Conservation (phyloP, 768 basidiomycete species). For the Russula olivacea region DNA sequence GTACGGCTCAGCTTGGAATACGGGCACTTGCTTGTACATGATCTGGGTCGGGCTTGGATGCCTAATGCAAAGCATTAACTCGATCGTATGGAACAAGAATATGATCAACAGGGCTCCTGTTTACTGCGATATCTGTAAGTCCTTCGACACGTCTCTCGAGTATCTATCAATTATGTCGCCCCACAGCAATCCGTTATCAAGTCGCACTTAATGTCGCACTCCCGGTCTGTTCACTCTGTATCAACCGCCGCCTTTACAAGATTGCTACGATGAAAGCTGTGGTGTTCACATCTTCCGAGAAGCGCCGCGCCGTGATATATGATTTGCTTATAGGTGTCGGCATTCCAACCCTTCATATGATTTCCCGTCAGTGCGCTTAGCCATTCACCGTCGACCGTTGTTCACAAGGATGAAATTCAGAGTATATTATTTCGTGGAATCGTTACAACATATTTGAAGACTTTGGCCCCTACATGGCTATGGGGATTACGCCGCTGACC, state of each 20-base stretch:
- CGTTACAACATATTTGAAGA: conserved; percentile 30
- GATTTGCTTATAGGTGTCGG: conserved; percentile 31
- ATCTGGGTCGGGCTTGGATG: conserved; percentile 55
- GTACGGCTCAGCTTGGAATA: conserved; percentile 49
- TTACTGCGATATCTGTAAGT: conserved; percentile 55
- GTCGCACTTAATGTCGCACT: conserved; percentile 35
- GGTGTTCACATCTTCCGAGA: conserved; percentile 25
- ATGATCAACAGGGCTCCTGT: conserved; percentile 42
- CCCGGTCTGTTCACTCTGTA: conserved; percentile 39
- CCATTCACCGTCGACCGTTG: background rate
- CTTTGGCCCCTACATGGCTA: conserved; percentile 39
- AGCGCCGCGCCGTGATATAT: background rate
- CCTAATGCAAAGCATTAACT: conserved; percentile 58
- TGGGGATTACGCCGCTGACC: conserved; percentile 31
- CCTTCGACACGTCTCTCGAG: background rate
- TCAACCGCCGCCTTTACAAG: conserved; percentile 44
- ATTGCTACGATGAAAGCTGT: conserved; percentile 36
- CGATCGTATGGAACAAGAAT: conserved; percentile 64
- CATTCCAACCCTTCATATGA: conserved; percentile 15
- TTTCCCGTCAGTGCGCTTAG: background rate
- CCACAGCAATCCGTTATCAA: conserved; percentile 37
- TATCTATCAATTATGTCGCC: background rate
- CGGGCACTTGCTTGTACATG: conserved; percentile 70
- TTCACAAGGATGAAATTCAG: background rate
- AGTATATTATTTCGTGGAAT: background rate